A percentile compares a stretch with the other conserved stretches of the same genome.
Evolutionary conservation across 352 stramenopile genomes (phyloP).

Genomic region (Pythium monospermum): DNA sequence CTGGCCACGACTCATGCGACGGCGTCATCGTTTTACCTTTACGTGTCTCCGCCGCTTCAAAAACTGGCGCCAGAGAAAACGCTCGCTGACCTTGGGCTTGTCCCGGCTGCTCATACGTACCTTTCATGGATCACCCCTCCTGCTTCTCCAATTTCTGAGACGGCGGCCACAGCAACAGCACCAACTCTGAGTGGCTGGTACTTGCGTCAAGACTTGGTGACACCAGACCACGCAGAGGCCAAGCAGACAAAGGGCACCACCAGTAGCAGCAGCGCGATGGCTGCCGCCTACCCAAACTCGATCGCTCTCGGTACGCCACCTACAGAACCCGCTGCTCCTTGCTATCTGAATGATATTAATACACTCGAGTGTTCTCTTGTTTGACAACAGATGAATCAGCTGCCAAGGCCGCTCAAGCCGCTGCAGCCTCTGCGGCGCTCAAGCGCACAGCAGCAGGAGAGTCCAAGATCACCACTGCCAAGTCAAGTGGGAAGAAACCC

Average conservation of each 20-base stretch:
- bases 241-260: constrained; percentile 7
- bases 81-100: constrained; percentile 60
- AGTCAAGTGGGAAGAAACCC: constrained; percentile 59
- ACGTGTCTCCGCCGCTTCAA: constrained; percentile 70
- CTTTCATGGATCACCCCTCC: constrained; percentile 57
- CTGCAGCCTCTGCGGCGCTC: constrained; percentile 20
- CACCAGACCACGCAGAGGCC: constrained; percentile 11
- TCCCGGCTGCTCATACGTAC: constrained; percentile 73
- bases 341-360: neutral
- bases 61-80: constrained; percentile 54
- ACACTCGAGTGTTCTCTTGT: constrained; percentile 1
- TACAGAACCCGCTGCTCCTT: neutral
- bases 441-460: constrained; percentile 26
- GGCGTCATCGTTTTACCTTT: constrained; percentile 54
- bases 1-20: constrained; percentile 16
- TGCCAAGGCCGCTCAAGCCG: constrained; percentile 16
- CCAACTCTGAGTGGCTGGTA: constrained; percentile 37
- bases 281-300: constrained; percentile 17
- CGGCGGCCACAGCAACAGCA: neutral
- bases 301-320: constrained; percentile 21
- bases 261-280: no score
- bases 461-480: constrained; percentile 18
- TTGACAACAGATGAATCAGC: constrained; percentile 4
- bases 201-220: constrained; percentile 48
- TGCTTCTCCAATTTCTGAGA: constrained; percentile 14